These are phyloP conservation scores for Syzygium grande DNA, from an alignment of 345 rosid species.

Conservation along the genomic window DNA sequence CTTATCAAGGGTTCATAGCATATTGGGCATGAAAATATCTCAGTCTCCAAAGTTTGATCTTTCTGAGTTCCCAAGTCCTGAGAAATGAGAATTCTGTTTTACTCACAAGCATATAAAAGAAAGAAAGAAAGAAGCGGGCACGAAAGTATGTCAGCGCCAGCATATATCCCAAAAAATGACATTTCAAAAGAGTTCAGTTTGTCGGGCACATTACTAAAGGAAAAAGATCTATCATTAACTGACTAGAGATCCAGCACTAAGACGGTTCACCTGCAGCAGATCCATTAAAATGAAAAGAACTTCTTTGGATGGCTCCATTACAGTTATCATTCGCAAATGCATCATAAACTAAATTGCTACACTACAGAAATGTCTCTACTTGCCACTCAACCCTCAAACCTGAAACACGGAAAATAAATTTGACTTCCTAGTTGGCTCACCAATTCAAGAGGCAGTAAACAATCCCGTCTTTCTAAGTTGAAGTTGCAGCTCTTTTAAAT, in stretches of 20 bases:
- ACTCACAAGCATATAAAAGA: not conserved
- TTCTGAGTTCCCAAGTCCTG: slow-evolving; percentile 29
- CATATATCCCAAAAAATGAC: not conserved
- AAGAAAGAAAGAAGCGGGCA: not conserved
- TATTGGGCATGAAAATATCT: slow-evolving; percentile 71
- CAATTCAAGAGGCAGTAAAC: not conserved
- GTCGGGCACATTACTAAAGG: not conserved
- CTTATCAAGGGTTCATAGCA: slow-evolving; percentile 82
- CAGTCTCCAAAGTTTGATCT: slow-evolving; percentile 26
- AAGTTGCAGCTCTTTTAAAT: not conserved
- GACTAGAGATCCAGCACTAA: not conserved
- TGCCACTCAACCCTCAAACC: too few species aligned
- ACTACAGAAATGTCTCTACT: too few species aligned
- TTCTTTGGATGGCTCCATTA: not conserved
- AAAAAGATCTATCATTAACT: not conserved
- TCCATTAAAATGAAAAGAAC: not conserved
- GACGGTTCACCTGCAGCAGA: not conserved
- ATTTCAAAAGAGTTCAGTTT: not conserved
- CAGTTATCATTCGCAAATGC: not conserved
- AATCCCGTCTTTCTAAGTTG: not conserved
- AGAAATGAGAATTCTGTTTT: not conserved
- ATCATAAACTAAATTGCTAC: not conserved
- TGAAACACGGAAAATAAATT: not conserved
- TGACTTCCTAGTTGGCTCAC: not conserved
- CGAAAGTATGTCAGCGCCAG: not conserved